Base-by-base conservation (phyloP, 2,329 filamentous ascomycete species). In the Cladosporium velox region DNA sequence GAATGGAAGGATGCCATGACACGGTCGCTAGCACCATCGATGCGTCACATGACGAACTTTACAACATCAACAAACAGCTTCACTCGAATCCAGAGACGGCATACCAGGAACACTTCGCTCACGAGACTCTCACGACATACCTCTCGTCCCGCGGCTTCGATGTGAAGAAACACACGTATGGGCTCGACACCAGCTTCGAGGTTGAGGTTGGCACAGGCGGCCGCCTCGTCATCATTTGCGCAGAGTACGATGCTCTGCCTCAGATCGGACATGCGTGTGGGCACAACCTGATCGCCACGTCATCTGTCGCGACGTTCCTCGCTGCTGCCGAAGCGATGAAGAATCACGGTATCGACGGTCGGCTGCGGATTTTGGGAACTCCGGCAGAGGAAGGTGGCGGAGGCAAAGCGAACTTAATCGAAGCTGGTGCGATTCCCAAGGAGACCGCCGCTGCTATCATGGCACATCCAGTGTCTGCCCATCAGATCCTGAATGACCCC, bases 151-250 rank as follows among this genome's bases (percentile, higher is more conserved):
- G 18, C 21, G 60, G 60, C 7, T 41, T 26, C 24, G 18, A 54
- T 26, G 49, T 55, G 15, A 55, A 24, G 21, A 35, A 34, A 8
- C 35, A 38, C 1, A 83, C 82, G 0, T 86, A 84, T 67, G 81
- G 79, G 11, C 77, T 87, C 67, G 76, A 78, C 35, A 87, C 84
- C 2, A 84, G 84, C 12, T 86, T 84, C 78, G 78, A 82, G 32
- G 84, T 84, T 4, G 79, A 81, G 1, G 84, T 77, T 67, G 80
- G 84, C 65, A 82, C 77, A 61, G 18, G 76, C 12, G 69, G 68
- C 3, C 67, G 67, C 1, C 79, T 77, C 0, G 78, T 82, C 8
- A 79, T 77, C 14, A 82, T 82, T 66, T 80, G 81, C 62, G 78
- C 76, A 0, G 79, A 82, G 66, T 69, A 69, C 52, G 79, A 82